Percentiles rank a stretch among this genome's conserved stretches.
Evolutionary conservation across 2,329 filamentous ascomycete species (phyloP).

Genomic region (Sordariomycetes sp.): DNA sequence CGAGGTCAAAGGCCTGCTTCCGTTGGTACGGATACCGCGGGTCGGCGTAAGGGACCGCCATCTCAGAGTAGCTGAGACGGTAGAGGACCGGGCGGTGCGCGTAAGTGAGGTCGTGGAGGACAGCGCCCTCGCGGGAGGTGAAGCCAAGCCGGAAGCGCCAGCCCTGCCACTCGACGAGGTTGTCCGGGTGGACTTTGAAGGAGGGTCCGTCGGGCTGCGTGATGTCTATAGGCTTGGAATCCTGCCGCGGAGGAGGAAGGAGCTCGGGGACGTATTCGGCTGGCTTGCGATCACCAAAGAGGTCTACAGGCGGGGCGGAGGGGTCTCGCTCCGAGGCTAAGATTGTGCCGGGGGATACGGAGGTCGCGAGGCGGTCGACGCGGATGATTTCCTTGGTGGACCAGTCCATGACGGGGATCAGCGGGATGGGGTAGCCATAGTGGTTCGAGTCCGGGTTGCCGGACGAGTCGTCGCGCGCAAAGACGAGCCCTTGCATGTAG

Average conservation of each 20-base stretch:
- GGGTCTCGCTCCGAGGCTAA: not conserved
- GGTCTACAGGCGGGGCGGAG: slow-evolving; percentile 20
- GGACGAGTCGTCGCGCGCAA: slow-evolving; percentile 25
- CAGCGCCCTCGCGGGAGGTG: slow-evolving; percentile 56
- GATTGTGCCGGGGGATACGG: slow-evolving; percentile 25
- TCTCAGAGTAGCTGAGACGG: slow-evolving; percentile 53
- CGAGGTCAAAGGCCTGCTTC: slow-evolving; percentile 62
- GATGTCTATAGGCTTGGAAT: slow-evolving; percentile 58
- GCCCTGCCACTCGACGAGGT: slow-evolving; percentile 47
- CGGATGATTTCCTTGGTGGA: slow-evolving; percentile 39
- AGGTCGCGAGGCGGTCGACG: slow-evolving; percentile 41
- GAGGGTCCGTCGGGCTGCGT: slow-evolving; percentile 56
- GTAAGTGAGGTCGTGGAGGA: slow-evolving; percentile 57
- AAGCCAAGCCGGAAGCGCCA: slow-evolving; percentile 59
- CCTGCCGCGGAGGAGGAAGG: slow-evolving; percentile 31
- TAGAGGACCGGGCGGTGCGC: slow-evolving; percentile 53
- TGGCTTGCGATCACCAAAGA: slow-evolving; percentile 24
- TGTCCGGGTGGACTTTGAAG: slow-evolving; percentile 40
- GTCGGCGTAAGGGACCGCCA: slow-evolving; percentile 57
- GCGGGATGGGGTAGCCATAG: slow-evolving; percentile 46
- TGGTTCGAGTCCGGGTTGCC: slow-evolving; percentile 44
- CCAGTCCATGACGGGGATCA: slow-evolving; percentile 45
- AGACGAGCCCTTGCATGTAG: slow-evolving; percentile 36
- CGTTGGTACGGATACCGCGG: slow-evolving; percentile 51
- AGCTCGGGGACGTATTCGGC: slow-evolving; percentile 38